Evolutionary conservation across 306 rosid species (phyloP).

Genomic region (Betula pendula): DNA sequence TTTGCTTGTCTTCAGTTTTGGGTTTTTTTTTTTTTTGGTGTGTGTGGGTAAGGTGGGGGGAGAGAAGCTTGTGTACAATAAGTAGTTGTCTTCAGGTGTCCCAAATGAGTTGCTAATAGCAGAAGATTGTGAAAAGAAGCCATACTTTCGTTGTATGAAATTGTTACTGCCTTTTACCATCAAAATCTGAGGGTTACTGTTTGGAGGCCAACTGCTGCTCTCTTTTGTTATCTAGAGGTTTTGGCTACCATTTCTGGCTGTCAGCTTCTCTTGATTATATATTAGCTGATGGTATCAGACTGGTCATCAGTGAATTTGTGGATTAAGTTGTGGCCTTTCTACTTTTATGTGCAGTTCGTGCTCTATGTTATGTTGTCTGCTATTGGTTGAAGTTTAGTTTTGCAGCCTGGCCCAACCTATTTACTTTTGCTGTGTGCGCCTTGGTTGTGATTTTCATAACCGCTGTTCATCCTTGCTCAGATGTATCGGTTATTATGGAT

Average conservation of each 20-base stretch:
- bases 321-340: no score
- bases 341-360: not conserved
- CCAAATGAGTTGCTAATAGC: not conserved
- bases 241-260: not conserved
- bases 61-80: not conserved
- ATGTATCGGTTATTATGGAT: no score
- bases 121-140: slow-evolving; percentile 5
- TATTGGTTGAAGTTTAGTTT: not conserved
- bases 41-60: not conserved
- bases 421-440: not conserved
- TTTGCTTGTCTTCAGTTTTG: not conserved
- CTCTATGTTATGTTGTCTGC: not conserved
- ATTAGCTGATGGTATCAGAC: no score
- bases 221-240: not conserved
- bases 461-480: not conserved
- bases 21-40: no score
- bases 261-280: not conserved
- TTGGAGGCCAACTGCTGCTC: not conserved
- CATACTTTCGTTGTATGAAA: not conserved
- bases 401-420: not conserved
- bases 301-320: no score
- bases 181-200: not conserved
- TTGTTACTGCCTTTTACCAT: not conserved
- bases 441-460: not conserved
- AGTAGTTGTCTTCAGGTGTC: not conserved